phyloP scores from a whole-genome alignment of 768 basidiomycete genomes.

The Pholiota conissans region DNA sequence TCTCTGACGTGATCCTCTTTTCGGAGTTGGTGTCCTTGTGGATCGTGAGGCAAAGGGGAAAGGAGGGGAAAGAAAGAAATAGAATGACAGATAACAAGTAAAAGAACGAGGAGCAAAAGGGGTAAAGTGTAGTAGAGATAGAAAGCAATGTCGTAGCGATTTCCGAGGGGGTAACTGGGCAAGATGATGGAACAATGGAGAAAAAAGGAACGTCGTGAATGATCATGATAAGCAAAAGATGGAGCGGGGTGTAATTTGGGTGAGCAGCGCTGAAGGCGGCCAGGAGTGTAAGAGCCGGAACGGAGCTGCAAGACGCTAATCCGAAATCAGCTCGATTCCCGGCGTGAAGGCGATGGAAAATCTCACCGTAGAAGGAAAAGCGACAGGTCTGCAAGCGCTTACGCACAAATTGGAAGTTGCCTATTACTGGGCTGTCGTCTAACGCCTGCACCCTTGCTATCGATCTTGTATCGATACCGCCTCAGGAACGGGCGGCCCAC shows the following conservation, averaged over 20 bases:
- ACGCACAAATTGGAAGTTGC: not conserved
- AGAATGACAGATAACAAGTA: not conserved
- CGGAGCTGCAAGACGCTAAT: too few species aligned
- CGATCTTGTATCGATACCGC: conserved; percentile 23
- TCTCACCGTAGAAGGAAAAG: not conserved
- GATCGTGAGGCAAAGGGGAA: not conserved
- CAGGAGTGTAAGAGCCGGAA: not conserved
- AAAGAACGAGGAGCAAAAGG: not conserved
- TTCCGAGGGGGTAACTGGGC: not conserved
- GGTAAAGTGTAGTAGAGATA: not conserved
- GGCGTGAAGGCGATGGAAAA: not conserved
- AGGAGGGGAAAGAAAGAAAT: not conserved
- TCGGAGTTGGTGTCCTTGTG: not conserved
- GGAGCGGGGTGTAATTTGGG: not conserved
- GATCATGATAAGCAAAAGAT: not conserved
- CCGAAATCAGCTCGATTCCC: too few species aligned
- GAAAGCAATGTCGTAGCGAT: not conserved
- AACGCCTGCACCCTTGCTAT: not conserved
- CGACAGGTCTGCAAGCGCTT: not conserved
- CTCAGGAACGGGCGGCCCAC: conserved; percentile 40
- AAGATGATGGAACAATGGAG: not conserved
- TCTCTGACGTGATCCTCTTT: not conserved
- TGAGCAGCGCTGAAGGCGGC: not conserved
- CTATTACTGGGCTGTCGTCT: not conserved
- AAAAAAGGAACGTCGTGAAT: not conserved